These are phyloP conservation scores for Ganoderma sp. DNA, from an alignment of 1,284 basidiomycete species.

Conservation along the genomic window DNA sequence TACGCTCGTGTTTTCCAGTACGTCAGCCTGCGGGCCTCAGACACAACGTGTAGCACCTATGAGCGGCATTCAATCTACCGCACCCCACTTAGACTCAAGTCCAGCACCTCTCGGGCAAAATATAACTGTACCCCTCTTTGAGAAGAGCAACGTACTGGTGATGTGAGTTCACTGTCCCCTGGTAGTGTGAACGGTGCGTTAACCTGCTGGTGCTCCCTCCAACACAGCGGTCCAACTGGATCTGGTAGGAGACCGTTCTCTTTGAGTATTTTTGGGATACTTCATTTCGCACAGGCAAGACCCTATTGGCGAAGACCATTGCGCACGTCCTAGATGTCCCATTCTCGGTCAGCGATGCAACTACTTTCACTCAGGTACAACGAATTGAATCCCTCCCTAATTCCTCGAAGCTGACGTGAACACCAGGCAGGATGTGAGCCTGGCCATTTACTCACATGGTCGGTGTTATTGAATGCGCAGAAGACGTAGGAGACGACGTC, in stretches of 20 bases:
- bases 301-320: constrained; percentile 83
- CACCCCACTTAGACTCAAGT: constrained; percentile 55
- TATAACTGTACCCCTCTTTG: constrained; percentile 66
- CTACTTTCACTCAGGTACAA: constrained; percentile 77
- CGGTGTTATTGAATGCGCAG: not conserved
- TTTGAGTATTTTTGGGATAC: not conserved
- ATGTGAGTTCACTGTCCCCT: constrained; percentile 57
- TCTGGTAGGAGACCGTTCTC: constrained; percentile 57
- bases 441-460: constrained; percentile 10
- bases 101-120: constrained; percentile 47
- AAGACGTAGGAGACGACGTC: constrained; percentile 95
- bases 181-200: constrained; percentile 4
- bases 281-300: constrained; percentile 67
- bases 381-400: not conserved
- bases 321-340: constrained; percentile 90
- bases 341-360: constrained; percentile 89
- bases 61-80: constrained; percentile 52
- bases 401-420: constrained; percentile 9
- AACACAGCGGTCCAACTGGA: constrained; percentile 76
- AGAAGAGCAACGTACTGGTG: constrained; percentile 93
- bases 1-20: constrained; percentile 21
- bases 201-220: constrained; percentile 19
- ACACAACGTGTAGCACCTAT: constrained; percentile 34
- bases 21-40: not conserved
- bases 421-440: constrained; percentile 77